A percentile compares a stretch with the other conserved stretches of the same genome.
phyloP scores from a whole-genome alignment of 768 basidiomycete genomes.

The Lyophyllum shimeji region DNA sequence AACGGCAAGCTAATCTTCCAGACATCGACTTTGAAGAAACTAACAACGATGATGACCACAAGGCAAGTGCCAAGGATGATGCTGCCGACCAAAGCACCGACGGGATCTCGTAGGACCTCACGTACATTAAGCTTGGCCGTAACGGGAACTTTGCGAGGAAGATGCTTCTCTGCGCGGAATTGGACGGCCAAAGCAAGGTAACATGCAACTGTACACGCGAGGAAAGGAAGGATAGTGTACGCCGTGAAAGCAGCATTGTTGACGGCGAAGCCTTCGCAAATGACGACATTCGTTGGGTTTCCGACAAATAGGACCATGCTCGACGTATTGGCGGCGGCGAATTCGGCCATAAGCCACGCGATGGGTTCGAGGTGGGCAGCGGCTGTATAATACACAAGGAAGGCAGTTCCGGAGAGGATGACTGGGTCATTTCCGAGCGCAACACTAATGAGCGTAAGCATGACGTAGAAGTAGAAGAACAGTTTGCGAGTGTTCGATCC shows the following conservation, averaged over 20 bases:
- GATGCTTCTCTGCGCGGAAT: constrained; percentile 52
- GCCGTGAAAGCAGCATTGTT: constrained; percentile 81
- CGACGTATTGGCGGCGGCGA: constrained; percentile 79
- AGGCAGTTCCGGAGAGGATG: constrained; percentile 89
- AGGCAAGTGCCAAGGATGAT: constrained; percentile 67
- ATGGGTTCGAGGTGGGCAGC: constrained; percentile 57
- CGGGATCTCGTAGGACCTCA: constrained; percentile 68
- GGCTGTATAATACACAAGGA: constrained; percentile 85
- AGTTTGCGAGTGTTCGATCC: constrained; percentile 72
- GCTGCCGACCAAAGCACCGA: constrained; percentile 75
- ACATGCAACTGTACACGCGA: constrained; percentile 64
- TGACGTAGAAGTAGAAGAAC: constrained; percentile 80
- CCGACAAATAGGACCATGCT: constrained; percentile 78
- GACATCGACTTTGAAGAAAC: constrained; percentile 78
- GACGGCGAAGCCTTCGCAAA: constrained; percentile 83
- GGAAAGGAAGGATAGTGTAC: constrained; percentile 81
- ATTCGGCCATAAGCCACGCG: constrained; percentile 76
- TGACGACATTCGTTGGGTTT: constrained; percentile 94
- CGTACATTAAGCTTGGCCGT: constrained; percentile 46
- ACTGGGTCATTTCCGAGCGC: constrained; percentile 92
- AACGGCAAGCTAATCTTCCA: constrained; percentile 88
- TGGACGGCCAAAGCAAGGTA: constrained; percentile 57
- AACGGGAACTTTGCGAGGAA: constrained; percentile 45
- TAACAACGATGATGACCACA: constrained; percentile 72
- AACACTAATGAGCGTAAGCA: constrained; percentile 77